These are phyloP conservation scores for Aspergillus cejpii DNA, from an alignment of 2,329 filamentous ascomycete genomes.

Conservation along the genomic window DNA sequence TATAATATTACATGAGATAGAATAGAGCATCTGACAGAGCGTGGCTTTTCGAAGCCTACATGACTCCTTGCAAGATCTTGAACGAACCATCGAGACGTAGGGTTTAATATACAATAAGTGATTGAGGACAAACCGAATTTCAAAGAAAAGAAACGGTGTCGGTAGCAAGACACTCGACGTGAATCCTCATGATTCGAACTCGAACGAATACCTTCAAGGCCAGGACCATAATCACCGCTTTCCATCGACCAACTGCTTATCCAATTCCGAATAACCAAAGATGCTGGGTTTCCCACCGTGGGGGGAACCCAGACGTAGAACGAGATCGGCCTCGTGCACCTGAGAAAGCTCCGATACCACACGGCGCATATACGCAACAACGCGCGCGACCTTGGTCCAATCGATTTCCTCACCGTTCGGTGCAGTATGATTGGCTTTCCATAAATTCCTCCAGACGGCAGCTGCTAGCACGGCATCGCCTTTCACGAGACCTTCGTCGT, in stretches of 20 bases:
- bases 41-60: not conserved
- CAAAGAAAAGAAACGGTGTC: not conserved
- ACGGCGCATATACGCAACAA: slow-evolving; percentile 58
- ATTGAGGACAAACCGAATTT: not conserved
- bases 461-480: slow-evolving; percentile 47
- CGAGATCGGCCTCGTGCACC: slow-evolving; percentile 49
- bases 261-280: slow-evolving; percentile 31
- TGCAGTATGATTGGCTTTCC: slow-evolving; percentile 59
- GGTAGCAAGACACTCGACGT: slow-evolving; percentile 2
- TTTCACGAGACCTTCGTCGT: slow-evolving; percentile 43
- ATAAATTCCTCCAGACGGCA: slow-evolving; percentile 90
- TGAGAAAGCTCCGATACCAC: slow-evolving; percentile 50
- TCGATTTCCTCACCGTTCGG: slow-evolving; percentile 48
- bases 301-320: slow-evolving; percentile 44
- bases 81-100: not conserved
- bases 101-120: not conserved
- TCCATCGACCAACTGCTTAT: slow-evolving; percentile 36
- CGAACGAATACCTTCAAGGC: not conserved
- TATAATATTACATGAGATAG: not conserved
- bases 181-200: slow-evolving; percentile 2
- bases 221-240: slow-evolving; percentile 14
- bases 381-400: slow-evolving; percentile 52
- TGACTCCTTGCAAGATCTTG: not conserved
- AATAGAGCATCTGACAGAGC: not conserved
- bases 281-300: slow-evolving; percentile 30